Base-by-base conservation (phyloP, 2,329 filamentous ascomycete genomes). In the Colletotrichum lupini region DNA sequence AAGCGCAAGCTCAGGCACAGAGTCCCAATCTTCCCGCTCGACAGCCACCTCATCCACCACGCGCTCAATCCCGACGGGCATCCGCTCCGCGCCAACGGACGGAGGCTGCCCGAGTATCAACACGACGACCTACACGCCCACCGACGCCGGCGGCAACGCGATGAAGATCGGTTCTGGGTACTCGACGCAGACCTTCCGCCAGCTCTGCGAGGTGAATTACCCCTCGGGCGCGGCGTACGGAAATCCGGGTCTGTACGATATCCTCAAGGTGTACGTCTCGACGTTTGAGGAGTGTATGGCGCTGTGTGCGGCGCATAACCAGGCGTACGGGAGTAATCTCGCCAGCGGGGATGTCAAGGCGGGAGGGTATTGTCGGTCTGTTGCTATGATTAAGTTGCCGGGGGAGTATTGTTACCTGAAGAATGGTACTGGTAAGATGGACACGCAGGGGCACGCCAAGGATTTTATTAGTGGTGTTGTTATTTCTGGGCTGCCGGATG, bases 381-480 rank as follows among this genome's bases (percentile, higher is more conserved):
- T 76, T 28, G 61, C 70, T n/a, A 72, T 77, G 63, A 71, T 76
- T 26, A 76, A 77, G 67, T 55, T 19, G 11, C 42, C 67, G 1
- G 76, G 76, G 5, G 76, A 74, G 57, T 77, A 75, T 19, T 77
- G 76, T 67, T 77, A 76, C 28, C 57, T 77, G 30, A 77, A 77
- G 68, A 77, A 77, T 37, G 74, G 66, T 3, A 77, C 76, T 16
- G 74, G 75, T 5, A 69, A 53, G 19, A 72, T 72, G 46, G 64
- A 75, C 14, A 76, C 74, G 11, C 63, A 63, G 30, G 72, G 72
- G 0, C 26, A 61, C 2, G 62, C 76, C 0, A 19, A 67, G n/a
- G 22, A 32, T 7, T 76, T 46, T 32, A 16, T 75, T n/a, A 75
- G 69, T 37, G 76, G 69, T 9, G 57, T 76, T 35, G 37, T 77